A percentile compares a stretch with the other conserved stretches of the same genome.
Evolutionary conservation across 2,329 filamentous ascomycete genomes (phyloP).

Genomic region (Arthrinium phaeospermum): DNA sequence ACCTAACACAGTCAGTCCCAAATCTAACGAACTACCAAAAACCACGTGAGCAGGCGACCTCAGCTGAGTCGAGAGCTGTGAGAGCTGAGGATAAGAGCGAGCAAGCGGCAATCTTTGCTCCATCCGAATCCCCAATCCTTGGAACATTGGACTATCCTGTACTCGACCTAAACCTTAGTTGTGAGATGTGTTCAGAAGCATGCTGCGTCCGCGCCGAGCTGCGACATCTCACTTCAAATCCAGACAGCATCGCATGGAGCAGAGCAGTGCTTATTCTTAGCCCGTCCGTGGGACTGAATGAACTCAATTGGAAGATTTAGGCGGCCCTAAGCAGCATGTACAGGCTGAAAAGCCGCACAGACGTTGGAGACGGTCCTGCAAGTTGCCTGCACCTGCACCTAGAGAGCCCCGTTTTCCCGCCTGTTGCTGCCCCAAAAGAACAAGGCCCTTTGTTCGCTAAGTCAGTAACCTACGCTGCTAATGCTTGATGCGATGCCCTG

Average conservation of each 20-base stretch:
- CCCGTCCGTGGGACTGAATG: constrained; percentile 2
- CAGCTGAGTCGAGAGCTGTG: constrained; percentile 9
- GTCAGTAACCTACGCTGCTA: constrained; percentile 29
- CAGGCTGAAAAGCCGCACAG: constrained; percentile 34
- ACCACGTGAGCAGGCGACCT: not conserved
- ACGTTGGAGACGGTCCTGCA: constrained; percentile 33
- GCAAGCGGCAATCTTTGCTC: not conserved
- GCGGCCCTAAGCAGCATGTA: not conserved
- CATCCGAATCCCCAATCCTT: not conserved
- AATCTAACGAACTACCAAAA: not conserved
- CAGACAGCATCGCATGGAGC: constrained; percentile 3
- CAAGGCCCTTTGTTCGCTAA: constrained; percentile 25
- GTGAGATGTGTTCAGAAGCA: not conserved
- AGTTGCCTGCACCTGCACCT: constrained; percentile 27
- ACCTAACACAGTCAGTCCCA: not conserved
- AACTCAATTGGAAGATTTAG: constrained; percentile 8
- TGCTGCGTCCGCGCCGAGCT: not conserved
- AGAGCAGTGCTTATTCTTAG: constrained; percentile 8
- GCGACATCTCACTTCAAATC: constrained; percentile 17
- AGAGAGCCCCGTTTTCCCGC: constrained; percentile 37
- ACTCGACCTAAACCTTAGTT: not conserved
- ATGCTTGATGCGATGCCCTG: constrained; percentile 26
- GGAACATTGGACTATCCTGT: not conserved
- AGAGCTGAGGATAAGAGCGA: not conserved
- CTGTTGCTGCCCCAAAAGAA: constrained; percentile 26